phyloP scores from a whole-genome alignment of 2,329 filamentous ascomycete genomes.

The Cyphellophora europaea region DNA sequence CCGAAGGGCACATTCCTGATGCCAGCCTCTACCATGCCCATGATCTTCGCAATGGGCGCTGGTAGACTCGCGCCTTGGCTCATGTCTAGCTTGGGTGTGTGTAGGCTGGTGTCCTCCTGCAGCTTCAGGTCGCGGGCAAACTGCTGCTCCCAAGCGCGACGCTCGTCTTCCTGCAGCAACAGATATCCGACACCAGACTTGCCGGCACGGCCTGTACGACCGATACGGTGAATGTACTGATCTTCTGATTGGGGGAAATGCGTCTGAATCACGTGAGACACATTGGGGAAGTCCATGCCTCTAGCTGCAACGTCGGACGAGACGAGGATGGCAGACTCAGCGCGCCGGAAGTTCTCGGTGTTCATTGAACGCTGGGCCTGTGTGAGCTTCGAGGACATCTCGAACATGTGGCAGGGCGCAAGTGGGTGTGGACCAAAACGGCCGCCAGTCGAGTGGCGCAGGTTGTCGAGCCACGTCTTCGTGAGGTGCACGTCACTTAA shows the following conservation, averaged over 20 bases:
- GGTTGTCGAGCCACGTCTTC: slow-evolving; percentile 46
- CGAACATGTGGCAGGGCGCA: slow-evolving; percentile 47
- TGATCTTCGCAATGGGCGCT: slow-evolving; percentile 17
- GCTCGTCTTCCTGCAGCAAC: slow-evolving; percentile 50
- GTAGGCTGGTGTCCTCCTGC: slow-evolving; percentile 31
- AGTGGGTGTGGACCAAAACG: slow-evolving; percentile 60
- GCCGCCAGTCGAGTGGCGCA: slow-evolving; percentile 32
- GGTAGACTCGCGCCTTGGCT: slow-evolving; percentile 20
- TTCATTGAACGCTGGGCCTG: slow-evolving; percentile 61
- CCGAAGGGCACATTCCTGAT: slow-evolving; percentile 20
- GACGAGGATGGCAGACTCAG: slow-evolving; percentile 40
- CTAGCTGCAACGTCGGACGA: slow-evolving; percentile 39
- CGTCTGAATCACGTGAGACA: slow-evolving; percentile 38
- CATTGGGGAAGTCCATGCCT: slow-evolving; percentile 43
- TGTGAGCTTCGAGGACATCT: slow-evolving; percentile 71
- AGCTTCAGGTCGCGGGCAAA: slow-evolving; percentile 40
- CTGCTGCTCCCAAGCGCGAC: slow-evolving; percentile 19
- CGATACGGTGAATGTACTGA: slow-evolving; percentile 35
- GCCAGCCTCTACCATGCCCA: slow-evolving; percentile 33
- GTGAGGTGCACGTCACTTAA: slow-evolving; percentile 65
- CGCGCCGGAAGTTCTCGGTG: slow-evolving; percentile 61
- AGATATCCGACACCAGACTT: slow-evolving; percentile 56
- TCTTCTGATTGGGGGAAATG: slow-evolving; percentile 42
- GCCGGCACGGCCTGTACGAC: slow-evolving; percentile 32
- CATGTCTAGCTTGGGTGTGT: slow-evolving; percentile 27